These are phyloP conservation scores for Sequoiadendron giganteum DNA, from an alignment of 75 land plant genomes.

Conservation along the genomic window DNA sequence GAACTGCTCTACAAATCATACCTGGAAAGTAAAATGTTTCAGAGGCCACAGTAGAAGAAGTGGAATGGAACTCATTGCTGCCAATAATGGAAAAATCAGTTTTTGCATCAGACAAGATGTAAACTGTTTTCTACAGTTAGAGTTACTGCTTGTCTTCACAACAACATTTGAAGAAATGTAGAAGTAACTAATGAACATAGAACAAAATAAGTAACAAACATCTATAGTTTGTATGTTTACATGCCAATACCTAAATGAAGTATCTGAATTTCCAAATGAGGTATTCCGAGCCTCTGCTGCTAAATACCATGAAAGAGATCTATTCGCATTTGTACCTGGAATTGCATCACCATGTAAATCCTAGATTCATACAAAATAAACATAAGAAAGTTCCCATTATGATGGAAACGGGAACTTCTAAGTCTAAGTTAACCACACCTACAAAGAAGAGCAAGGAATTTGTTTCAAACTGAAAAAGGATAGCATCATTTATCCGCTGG, in stretches of 20 bases:
- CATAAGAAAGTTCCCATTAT: not conserved
- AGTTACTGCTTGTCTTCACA: not conserved
- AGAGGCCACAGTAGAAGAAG: constrained; percentile 8
- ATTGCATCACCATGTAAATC: not conserved
- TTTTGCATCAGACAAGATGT: not conserved
- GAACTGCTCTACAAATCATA: not conserved
- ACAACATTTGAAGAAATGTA: not conserved
- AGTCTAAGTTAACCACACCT: constrained; percentile 16
- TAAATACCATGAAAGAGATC: constrained; percentile 88
- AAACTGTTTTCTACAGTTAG: not conserved
- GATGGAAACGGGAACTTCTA: not conserved
- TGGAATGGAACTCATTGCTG: constrained; percentile 16
- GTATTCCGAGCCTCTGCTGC: constrained; percentile 62
- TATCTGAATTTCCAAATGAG: constrained; percentile 27
- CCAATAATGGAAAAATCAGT: not conserved
- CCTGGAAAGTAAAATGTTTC: constrained; percentile 14
- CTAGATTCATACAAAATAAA: not conserved
- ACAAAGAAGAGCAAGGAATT: constrained; percentile 5
- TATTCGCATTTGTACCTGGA: constrained; percentile 34
- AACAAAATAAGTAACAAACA: not conserved
- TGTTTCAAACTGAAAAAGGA: not conserved
- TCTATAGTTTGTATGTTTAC: not conserved
- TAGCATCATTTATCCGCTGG: constrained; percentile 9
- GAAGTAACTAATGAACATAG: not conserved
- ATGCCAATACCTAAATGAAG: constrained; percentile 26